Percentiles rank a stretch among this genome's conserved stretches.
phyloP scores from a whole-genome alignment of 768 basidiomycete genomes.

The Symmetrospora coprosmae region DNA sequence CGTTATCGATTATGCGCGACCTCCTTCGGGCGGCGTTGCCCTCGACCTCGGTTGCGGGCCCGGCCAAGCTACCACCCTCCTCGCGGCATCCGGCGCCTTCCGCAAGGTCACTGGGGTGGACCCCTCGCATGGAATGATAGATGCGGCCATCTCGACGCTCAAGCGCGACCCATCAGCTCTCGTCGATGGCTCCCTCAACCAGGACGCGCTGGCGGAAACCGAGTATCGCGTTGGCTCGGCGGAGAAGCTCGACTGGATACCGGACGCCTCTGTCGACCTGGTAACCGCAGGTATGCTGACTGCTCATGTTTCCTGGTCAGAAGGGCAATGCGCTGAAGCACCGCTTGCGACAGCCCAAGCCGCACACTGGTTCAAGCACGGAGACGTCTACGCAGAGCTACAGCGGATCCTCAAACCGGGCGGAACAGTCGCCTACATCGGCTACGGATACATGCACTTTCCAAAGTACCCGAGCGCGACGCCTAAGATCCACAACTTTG shows the following conservation, averaged over 20 bases:
- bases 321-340: background rate
- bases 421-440: conserved; percentile 36
- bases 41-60: conserved; percentile 1
- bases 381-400: conserved; percentile 32
- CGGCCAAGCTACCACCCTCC: conserved; percentile 12
- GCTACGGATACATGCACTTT: conserved; percentile 30
- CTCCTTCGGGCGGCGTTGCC: background rate
- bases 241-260: conserved; percentile 30
- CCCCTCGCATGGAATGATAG: conserved; percentile 22
- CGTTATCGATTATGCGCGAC: background rate
- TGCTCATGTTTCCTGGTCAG: background rate
- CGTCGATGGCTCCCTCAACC: background rate
- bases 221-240: conserved; percentile 19
- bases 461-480: conserved; percentile 26
- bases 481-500: conserved; percentile 5
- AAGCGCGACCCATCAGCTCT: conserved; percentile 26
- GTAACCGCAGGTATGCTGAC: conserved; percentile 32
- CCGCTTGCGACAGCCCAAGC: conserved; percentile 31
- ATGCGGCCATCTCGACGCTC: conserved; percentile 16
- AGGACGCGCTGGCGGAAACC: background rate
- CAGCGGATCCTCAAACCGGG: conserved; percentile 30
- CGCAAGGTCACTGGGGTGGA: conserved; percentile 20
- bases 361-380: conserved; percentile 37
- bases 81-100: conserved; percentile 10
- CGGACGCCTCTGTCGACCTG: conserved; percentile 32